Conservation (phyloP, 2,329 filamentous ascomycete genomes). For the Monosporascus sp. region DNA sequence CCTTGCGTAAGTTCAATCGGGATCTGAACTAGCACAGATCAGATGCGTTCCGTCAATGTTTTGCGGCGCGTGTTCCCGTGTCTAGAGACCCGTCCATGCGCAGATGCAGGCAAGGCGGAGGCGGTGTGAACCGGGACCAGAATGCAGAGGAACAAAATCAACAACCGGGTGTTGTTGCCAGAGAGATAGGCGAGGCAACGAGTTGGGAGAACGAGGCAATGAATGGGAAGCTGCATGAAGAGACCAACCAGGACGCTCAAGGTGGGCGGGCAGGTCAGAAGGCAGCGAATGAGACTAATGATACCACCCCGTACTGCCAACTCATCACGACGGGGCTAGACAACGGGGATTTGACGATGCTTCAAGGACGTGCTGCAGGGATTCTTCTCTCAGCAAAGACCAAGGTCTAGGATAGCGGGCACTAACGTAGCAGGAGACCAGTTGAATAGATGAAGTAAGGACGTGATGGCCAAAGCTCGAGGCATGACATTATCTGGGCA, state of each 20-base stretch:
- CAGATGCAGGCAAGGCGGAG: background rate
- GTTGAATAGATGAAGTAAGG: background rate
- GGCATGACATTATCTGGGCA: background rate
- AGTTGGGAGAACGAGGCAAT: background rate
- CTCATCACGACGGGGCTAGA: background rate
- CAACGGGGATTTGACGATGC: background rate
- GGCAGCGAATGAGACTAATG: background rate
- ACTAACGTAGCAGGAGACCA: background rate
- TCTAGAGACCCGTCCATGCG: background rate
- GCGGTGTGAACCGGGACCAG: background rate
- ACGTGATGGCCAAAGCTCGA: background rate
- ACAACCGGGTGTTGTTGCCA: background rate
- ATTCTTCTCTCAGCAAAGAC: background rate
- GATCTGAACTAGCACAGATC: background rate
- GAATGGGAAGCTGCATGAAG: background rate
- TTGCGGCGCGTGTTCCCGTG: background rate
- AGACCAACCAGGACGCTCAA: background rate
- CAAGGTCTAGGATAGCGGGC: background rate
- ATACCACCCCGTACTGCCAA: background rate
- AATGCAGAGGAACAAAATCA: background rate
- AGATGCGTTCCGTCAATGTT: background rate
- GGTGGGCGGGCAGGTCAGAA: background rate
- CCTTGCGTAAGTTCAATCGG: slow-evolving; percentile 2
- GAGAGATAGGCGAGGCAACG: background rate
- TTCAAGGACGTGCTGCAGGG: background rate